These are phyloP conservation scores for Nemania bipapillata DNA, from an alignment of 2,329 filamentous ascomycete genomes.

Conservation along the genomic window DNA sequence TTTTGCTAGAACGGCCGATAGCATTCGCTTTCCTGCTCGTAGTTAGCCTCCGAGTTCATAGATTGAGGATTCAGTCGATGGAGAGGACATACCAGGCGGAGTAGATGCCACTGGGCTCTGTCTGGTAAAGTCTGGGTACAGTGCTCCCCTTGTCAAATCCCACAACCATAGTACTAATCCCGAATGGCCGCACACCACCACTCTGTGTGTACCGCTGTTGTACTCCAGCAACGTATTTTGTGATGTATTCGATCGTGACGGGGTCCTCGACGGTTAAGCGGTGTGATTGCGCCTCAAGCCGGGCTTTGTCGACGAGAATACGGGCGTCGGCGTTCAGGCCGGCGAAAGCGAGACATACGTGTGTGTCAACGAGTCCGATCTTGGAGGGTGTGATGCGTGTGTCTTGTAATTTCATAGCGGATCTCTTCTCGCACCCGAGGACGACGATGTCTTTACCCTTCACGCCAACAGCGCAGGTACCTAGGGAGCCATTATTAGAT, in stretches of 20 bases:
- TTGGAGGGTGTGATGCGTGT: constrained; percentile 99
- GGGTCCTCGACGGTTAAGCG: constrained; percentile 97
- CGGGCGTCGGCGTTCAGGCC: constrained; percentile 97
- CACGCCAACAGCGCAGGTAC: constrained; percentile 96
- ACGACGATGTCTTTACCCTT: constrained; percentile 96
- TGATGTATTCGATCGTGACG: constrained; percentile 98
- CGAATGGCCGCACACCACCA: constrained; percentile 97
- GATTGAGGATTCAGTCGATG: neutral
- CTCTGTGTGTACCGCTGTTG: constrained; percentile 99
- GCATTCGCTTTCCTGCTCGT: constrained; percentile 92
- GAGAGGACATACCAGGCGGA: constrained; percentile 83
- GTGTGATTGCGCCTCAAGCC: constrained; percentile 96
- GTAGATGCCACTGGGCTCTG: constrained; percentile 99
- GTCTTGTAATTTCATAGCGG: constrained; percentile 99
- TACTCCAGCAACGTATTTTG: constrained; percentile 96
- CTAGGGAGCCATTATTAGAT: constrained; percentile 58
- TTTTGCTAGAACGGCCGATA: constrained; percentile 98
- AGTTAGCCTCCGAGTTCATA: constrained; percentile 26
- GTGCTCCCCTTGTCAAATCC: constrained; percentile 96
- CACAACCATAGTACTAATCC: constrained; percentile 96
- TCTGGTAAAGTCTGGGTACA: constrained; percentile 92
- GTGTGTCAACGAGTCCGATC: constrained; percentile 93
- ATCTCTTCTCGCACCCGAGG: constrained; percentile 97
- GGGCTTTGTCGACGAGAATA: constrained; percentile 97
- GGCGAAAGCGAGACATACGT: constrained; percentile 96